These are phyloP conservation scores for Theileria parva DNA, from an alignment of 169 alveolate species.

Conservation along the genomic window DNA sequence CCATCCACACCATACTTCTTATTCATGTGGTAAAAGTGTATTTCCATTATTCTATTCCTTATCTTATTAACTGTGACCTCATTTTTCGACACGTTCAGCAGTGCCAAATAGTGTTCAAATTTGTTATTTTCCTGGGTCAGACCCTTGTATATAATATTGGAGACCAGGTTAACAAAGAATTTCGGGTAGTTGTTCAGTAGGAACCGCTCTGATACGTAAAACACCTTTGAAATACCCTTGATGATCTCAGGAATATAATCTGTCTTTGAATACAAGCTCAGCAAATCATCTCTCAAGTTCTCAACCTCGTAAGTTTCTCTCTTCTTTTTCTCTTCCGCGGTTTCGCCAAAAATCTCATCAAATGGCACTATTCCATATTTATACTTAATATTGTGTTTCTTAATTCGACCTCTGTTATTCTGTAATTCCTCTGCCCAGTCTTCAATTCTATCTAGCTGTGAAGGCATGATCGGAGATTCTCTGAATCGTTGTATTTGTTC, in stretches of 20 bases:
- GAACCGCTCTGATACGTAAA: constrained; percentile 1
- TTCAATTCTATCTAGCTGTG: constrained; percentile 35
- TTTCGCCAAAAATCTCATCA: constrained; percentile 48
- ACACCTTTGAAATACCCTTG: constrained; percentile 29
- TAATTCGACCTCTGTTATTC: constrained; percentile 16
- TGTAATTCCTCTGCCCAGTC: constrained; percentile 32
- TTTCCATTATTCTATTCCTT: neutral
- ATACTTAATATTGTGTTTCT: constrained; percentile 22
- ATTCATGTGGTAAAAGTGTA: neutral
- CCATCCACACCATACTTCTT: neutral
- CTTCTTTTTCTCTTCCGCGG: constrained; percentile 14
- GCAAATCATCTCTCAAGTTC: constrained; percentile 45
- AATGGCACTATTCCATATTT: constrained; percentile 40
- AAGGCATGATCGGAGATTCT: neutral
- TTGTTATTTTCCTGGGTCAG: neutral
- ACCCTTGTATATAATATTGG: neutral
- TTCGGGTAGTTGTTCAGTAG: constrained; percentile 1
- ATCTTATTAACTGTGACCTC: neutral
- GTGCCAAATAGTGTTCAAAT: neutral
- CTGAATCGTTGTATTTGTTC: constrained; percentile 26
- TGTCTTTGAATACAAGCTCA: neutral
- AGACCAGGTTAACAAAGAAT: neutral
- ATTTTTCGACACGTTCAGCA: neutral
- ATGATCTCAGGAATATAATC: constrained; percentile 41
- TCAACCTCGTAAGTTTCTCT: constrained; percentile 38